Evolutionary conservation across 2,329 filamentous ascomycete species (phyloP).

Genomic region (Talaromyces sp.): DNA sequence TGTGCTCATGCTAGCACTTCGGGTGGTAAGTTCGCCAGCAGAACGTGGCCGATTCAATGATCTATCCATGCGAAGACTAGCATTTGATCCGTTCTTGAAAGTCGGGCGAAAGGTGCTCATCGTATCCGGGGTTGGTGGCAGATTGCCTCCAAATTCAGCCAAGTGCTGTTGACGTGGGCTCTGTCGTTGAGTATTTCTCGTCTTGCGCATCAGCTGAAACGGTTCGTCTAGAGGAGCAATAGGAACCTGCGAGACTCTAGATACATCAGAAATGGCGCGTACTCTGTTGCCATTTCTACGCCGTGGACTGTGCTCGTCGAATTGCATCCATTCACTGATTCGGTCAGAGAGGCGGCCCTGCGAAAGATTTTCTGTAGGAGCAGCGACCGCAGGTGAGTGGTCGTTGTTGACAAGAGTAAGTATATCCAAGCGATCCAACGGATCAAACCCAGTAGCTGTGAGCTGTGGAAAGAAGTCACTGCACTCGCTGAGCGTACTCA

Average conservation of each 20-base stretch:
- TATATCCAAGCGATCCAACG: slow-evolving; percentile 21
- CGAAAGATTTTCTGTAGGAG: not conserved
- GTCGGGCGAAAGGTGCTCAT: slow-evolving; percentile 40
- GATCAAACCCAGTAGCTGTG: slow-evolving; percentile 24
- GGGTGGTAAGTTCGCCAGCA: slow-evolving; percentile 31
- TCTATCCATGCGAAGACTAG: slow-evolving; percentile 32
- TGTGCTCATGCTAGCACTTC: slow-evolving; percentile 30
- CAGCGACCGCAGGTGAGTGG: not conserved
- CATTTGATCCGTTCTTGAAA: slow-evolving; percentile 32
- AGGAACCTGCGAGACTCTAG: slow-evolving; percentile 22
- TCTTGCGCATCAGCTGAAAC: slow-evolving; percentile 23
- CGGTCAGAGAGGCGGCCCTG: slow-evolving; percentile 18
- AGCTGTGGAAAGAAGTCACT: slow-evolving; percentile 38
- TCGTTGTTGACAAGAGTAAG: slow-evolving; percentile 1
- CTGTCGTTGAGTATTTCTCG: slow-evolving; percentile 20
- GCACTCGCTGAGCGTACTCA: slow-evolving; percentile 45
- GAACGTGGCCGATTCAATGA: slow-evolving; percentile 30
- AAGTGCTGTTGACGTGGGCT: slow-evolving; percentile 28
- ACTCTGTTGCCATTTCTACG: slow-evolving; percentile 20
- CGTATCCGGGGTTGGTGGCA: slow-evolving; percentile 43
- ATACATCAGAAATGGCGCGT: slow-evolving; percentile 22
- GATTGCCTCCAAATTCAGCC: slow-evolving; percentile 31
- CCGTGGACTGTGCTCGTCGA: slow-evolving; percentile 14
- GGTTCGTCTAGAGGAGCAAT: slow-evolving; percentile 21
- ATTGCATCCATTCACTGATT: slow-evolving; percentile 34